Conservation (phyloP, 179 eudicot species). For the Nepenthes alata region DNA sequence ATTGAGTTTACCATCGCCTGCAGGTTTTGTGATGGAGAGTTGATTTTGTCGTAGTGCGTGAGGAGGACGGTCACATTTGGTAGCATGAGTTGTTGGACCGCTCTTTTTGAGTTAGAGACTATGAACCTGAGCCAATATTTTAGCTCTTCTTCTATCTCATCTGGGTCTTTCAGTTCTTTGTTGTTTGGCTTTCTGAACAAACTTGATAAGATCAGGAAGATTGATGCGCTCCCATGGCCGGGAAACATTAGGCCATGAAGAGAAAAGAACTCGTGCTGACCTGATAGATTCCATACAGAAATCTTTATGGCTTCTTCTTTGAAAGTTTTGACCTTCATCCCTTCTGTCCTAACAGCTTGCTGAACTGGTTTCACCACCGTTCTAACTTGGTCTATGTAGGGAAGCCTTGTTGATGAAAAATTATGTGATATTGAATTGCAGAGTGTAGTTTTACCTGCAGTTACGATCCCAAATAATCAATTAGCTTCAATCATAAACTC, state of each 20-base stretch:
- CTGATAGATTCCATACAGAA: constrained; percentile 81
- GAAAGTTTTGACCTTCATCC: constrained; percentile 54
- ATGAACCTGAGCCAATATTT: constrained; percentile 88
- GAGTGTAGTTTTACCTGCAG: constrained; percentile 76
- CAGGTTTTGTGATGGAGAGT: constrained; percentile 41
- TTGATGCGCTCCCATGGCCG: constrained; percentile 79
- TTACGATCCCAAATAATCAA: not conserved
- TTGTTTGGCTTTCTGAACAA: constrained; percentile 54
- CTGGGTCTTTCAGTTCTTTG: constrained; percentile 52
- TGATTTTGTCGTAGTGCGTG: constrained; percentile 68
- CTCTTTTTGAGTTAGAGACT: constrained; percentile 78
- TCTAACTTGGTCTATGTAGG: constrained; percentile 64
- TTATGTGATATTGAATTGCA: constrained; percentile 59
- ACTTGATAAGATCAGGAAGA: constrained; percentile 55
- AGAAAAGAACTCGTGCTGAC: constrained; percentile 65
- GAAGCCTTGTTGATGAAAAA: constrained; percentile 50
- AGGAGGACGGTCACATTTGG: constrained; percentile 74
- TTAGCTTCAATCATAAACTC: not conserved
- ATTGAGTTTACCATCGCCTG: constrained; percentile 39
- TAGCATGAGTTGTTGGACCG: constrained; percentile 68
- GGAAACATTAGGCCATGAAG: constrained; percentile 94
- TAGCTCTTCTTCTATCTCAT: constrained; percentile 75
- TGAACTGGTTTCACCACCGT: constrained; percentile 74
- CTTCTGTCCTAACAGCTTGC: constrained; percentile 62
- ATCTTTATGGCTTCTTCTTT: constrained; percentile 68